Evolutionary conservation across 192 early-diverging fungal species (phyloP), one percentile per base, ranked within the genome.

Genomic region (Backusella liffmaniae): DNA sequence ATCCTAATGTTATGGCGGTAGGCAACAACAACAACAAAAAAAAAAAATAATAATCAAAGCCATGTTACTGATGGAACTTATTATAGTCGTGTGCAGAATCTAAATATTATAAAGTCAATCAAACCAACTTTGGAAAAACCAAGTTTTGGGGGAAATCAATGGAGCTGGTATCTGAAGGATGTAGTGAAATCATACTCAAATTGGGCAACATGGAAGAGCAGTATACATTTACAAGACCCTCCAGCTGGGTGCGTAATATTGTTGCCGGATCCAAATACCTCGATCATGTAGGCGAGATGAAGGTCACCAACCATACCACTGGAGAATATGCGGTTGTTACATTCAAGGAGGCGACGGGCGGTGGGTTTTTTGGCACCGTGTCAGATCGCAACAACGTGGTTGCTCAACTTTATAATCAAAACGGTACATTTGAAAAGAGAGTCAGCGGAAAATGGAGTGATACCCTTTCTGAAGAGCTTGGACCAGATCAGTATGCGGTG

Each of bases 241-340:
- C 95, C 0, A 95, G 92, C 21, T 93, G 92, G 72, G 94, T 97
- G 86, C 88, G 95, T 36, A 96, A 96, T 51, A 83, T 98, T 69
- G 91, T 98, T 72, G 85, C 94, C 0, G 88, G 91, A 8, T 87
- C 82, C 12, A 90, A 93, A 71, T 93, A 95, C 49, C 86, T 98
- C 12, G 96, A 98, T 73, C 95, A 95, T 79, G 90, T 93, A n/a
- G 96, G 96, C 18, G 92, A 93, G 21, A 90, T 97, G 85, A 89
- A 86, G 65, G 90, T 98, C 32, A 76, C 79, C 39, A 96, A 95
- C 84, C 86, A 87, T 41, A 79, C 85, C 0, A 95, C 92, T 0
- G 89, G 90, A 42, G 91, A 92, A 71, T 85, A 81, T 69, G 92
- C 91, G 72, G 79, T 90, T 1, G 77, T 98, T 10, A 81, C 80